A percentile compares a stretch with the other conserved stretches of the same genome.
Evolutionary conservation across 352 stramenopile genomes (phyloP).

Genomic region (Phytophthora tentaculata): DNA sequence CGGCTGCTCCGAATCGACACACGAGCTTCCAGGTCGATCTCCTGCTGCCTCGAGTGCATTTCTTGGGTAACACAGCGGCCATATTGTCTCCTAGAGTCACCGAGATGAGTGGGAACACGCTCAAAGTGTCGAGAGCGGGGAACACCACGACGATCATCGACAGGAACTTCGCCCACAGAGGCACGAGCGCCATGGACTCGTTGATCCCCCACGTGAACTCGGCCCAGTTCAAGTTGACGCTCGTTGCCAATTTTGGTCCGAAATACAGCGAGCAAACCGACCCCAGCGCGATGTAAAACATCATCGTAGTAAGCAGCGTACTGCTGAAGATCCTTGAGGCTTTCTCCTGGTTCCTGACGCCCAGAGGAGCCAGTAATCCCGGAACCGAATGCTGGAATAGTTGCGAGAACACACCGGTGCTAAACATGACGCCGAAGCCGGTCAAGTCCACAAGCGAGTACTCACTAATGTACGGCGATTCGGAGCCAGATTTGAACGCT

Average conservation of each 20-base stretch:
- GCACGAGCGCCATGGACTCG: conserved; percentile 46
- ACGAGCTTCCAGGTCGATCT: conserved; percentile 70
- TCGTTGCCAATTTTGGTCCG: conserved; percentile 75
- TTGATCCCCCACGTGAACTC: conserved; percentile 87
- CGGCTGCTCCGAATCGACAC: conserved; percentile 76
- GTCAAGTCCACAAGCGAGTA: conserved; percentile 68
- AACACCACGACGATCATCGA: conserved; percentile 90
- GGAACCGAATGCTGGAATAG: conserved; percentile 93
- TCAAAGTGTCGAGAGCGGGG: conserved; percentile 89
- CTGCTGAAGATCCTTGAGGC: conserved; percentile 72
- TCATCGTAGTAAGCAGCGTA: conserved; percentile 83
- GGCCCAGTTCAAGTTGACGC: conserved; percentile 93
- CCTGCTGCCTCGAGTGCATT: conserved; percentile 43
- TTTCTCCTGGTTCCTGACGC: conserved; percentile 62
- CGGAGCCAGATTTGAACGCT: conserved; percentile 5
- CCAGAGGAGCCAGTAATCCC: conserved; percentile 79
- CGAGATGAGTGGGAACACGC: conserved; percentile 92
- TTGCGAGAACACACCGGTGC: conserved; percentile 90
- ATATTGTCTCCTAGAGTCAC: conserved; percentile 93
- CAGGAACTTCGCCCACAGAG: conserved; percentile 65
- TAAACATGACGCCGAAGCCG: conserved; percentile 92
- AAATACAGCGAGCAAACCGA: conserved; percentile 87
- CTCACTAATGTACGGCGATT: conserved; percentile 59
- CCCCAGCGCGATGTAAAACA: conserved; percentile 87
- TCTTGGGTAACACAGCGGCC: conserved; percentile 57